Evolutionary conservation across 202 grass and related monocot genomes (phyloP).

Genomic region (Cymbopogon flexuosus): DNA sequence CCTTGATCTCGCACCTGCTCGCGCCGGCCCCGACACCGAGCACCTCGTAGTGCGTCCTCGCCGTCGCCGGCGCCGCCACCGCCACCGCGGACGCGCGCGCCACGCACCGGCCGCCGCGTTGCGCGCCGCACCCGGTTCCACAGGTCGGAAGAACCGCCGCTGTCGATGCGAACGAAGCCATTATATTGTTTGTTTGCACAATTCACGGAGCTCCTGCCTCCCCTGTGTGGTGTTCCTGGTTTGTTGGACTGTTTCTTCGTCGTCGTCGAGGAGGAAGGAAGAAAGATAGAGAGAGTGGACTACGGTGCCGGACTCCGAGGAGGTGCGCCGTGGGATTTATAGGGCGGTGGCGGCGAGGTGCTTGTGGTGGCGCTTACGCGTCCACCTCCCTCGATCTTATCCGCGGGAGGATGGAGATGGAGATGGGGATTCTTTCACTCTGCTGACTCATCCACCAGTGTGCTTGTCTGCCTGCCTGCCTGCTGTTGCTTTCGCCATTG

Average conservation of each 20-base stretch:
- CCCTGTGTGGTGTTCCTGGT: no score
- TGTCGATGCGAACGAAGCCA: slow-evolving; percentile 31
- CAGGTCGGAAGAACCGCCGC: background rate
- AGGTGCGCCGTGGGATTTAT: slow-evolving; percentile 9
- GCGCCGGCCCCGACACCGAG: slow-evolving; percentile 51
- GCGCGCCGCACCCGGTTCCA: no score
- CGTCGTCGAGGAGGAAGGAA: background rate
- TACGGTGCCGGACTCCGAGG: background rate
- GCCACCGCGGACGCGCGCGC: background rate
- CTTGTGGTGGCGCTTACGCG: slow-evolving; percentile 1
- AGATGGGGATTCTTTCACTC: background rate
- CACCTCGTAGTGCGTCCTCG: slow-evolving; percentile 67
- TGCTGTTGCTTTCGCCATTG: slow-evolving; percentile 10
- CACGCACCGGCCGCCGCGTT: background rate
- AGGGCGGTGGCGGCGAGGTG: background rate
- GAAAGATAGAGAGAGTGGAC: background rate
- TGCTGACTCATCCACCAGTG: slow-evolving; percentile 1
- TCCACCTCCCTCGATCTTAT: slow-evolving; percentile 23
- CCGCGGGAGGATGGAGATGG: background rate
- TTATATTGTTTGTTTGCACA: background rate
- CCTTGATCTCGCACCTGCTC: slow-evolving; percentile 58
- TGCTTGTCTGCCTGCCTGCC: background rate
- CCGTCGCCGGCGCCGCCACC: background rate
- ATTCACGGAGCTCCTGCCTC: no score
- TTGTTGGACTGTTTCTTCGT: background rate